Percentiles rank a stretch among this genome's conserved stretches.
Evolutionary conservation across 257 asterid species (phyloP).

Genomic region (Rehmannia glutinosa): DNA sequence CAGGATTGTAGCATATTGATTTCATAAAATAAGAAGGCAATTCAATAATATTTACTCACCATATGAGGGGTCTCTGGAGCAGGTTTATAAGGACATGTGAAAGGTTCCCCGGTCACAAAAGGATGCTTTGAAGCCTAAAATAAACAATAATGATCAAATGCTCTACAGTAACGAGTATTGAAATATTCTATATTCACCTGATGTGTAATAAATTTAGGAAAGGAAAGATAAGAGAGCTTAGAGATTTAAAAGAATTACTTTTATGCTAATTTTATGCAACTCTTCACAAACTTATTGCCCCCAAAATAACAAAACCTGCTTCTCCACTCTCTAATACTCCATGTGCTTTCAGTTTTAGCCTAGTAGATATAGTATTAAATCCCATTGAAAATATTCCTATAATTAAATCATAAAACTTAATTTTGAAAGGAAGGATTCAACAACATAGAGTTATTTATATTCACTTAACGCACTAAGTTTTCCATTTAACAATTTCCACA

Average conservation of each 20-base stretch:
- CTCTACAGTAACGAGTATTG: slow-evolving; percentile 9
- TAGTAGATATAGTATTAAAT: background rate
- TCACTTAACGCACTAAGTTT: background rate
- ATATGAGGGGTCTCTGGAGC: slow-evolving; percentile 85
- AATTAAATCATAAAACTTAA: background rate
- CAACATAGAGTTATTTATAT: background rate
- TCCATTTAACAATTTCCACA: background rate
- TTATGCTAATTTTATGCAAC: too few species aligned
- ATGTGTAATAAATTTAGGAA: background rate
- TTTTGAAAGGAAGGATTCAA: background rate
- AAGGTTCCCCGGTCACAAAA: slow-evolving; percentile 98
- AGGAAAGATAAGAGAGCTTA: background rate
- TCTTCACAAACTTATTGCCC: background rate
- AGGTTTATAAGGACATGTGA: slow-evolving; percentile 75
- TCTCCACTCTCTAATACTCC: slow-evolving; percentile 1
- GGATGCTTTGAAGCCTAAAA: slow-evolving; percentile 97
- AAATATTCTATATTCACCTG: background rate
- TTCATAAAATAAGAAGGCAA: slow-evolving; percentile 6
- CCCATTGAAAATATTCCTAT: background rate
- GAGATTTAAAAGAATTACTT: background rate
- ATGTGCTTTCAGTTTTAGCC: background rate
- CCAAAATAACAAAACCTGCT: background rate
- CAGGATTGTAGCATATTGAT: background rate
- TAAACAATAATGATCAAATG: slow-evolving; percentile 21
- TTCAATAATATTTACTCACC: slow-evolving; percentile 53